These are phyloP conservation scores for Aureobasidium mangrovei DNA, from an alignment of 2,329 filamentous ascomycete genomes.

Conservation along the genomic window DNA sequence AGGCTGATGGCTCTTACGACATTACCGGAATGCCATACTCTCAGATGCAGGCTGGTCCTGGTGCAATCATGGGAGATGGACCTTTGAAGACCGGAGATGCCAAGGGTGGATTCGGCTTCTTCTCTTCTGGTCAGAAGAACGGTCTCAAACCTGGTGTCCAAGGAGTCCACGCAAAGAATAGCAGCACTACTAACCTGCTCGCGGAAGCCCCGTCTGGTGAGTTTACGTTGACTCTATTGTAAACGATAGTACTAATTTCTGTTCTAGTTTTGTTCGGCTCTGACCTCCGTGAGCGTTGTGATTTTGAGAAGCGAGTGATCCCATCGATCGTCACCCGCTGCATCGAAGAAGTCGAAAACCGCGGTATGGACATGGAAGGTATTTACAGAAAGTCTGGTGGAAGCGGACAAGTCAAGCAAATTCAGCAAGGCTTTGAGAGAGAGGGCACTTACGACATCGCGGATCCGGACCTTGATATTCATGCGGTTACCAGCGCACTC, in stretches of 20 bases:
- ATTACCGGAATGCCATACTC: conserved; percentile 25
- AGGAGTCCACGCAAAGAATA: conserved; percentile 33
- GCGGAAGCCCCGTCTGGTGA: conserved; percentile 28
- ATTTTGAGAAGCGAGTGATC: conserved; percentile 81
- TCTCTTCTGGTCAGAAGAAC: conserved; percentile 27
- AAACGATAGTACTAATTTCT: conserved; percentile 18
- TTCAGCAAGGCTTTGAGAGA: conserved; percentile 86
- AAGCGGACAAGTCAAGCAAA: conserved; percentile 78
- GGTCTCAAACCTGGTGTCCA: conserved; percentile 23
- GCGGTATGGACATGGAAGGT: conserved; percentile 95
- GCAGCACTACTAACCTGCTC: conserved; percentile 35
- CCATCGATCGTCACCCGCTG: conserved; percentile 86
- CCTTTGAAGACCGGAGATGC: conserved; percentile 15
- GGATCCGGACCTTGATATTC: conserved; percentile 88
- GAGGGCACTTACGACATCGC: conserved; percentile 78
- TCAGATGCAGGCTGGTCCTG: conserved; percentile 23
- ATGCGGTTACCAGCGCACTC: conserved; percentile 86
- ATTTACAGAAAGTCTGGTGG: conserved; percentile 97
- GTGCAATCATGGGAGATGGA: conserved; percentile 16
- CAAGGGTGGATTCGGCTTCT: conserved; percentile 27
- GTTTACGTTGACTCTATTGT: conserved; percentile 5
- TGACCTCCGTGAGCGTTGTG: conserved; percentile 75
- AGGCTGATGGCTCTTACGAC: conserved; percentile 23
- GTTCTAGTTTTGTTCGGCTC: conserved; percentile 67
- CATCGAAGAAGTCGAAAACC: conserved; percentile 90